Evolutionary conservation across 768 basidiomycete species (phyloP).

Genomic region (Lyophyllum semitale): DNA sequence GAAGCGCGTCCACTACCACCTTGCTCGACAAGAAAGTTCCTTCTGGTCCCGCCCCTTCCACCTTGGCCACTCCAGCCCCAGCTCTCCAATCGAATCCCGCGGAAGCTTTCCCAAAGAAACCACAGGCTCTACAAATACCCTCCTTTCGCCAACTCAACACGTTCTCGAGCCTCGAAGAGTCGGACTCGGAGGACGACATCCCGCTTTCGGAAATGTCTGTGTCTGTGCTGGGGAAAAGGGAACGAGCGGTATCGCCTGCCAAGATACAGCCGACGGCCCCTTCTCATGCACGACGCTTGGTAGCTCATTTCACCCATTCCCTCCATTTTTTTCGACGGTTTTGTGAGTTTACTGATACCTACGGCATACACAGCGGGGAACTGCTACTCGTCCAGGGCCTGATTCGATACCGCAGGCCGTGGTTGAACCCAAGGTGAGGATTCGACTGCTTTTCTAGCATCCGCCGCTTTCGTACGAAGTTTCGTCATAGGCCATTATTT

Average conservation of each 20-base stretch:
- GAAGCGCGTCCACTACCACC: not conserved
- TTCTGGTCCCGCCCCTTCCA: not conserved
- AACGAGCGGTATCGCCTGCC: conserved; percentile 9
- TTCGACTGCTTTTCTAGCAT: not conserved
- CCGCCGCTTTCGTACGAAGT: not conserved
- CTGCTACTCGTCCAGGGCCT: not conserved
- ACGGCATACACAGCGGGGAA: not conserved
- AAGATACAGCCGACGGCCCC: not conserved
- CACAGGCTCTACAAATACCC: not conserved
- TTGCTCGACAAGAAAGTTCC: no score
- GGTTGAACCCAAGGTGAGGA: not conserved
- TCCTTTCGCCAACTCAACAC: not conserved
- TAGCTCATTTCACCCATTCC: not conserved
- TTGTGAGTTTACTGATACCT: not conserved
- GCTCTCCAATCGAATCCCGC: not conserved
- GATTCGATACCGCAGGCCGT: not conserved
- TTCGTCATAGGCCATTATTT: not conserved
- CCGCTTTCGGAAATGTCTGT: conserved; percentile 15
- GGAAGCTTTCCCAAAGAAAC: not conserved
- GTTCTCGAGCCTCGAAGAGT: conserved; percentile 11
- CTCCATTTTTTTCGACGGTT: not conserved
- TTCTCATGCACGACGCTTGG: not conserved
- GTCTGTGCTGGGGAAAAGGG: conserved; percentile 13
- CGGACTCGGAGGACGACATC: conserved; percentile 18
- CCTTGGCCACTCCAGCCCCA: not conserved